These are phyloP conservation scores for Tremella fuciformis DNA, from an alignment of 768 basidiomycete genomes.

Conservation along the genomic window DNA sequence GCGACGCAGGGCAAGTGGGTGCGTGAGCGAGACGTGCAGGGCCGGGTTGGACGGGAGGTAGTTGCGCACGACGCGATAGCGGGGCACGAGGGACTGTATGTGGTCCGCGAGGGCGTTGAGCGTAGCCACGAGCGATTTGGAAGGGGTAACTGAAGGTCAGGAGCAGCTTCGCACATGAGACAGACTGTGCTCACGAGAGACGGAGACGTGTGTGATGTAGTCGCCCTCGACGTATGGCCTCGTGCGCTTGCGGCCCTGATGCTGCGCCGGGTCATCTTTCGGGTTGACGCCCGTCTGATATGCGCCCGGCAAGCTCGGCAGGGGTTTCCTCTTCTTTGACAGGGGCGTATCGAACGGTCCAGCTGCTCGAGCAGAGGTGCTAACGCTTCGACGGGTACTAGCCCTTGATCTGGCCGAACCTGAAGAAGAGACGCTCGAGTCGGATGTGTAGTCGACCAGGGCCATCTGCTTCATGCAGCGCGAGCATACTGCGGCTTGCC, in stretches of 20 bases:
- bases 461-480: no score
- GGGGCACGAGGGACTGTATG: conserved; percentile 49
- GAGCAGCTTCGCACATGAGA: neutral
- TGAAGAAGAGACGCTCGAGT: no score
- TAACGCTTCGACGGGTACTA: no score
- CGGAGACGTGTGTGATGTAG: conserved; percentile 73
- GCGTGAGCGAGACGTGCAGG: conserved; percentile 80
- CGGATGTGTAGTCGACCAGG: no score
- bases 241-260: conserved; percentile 77
- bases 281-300: conserved; percentile 50
- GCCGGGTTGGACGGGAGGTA: conserved; percentile 46
- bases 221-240: conserved; percentile 83
- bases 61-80: neutral
- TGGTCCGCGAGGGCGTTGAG: conserved; percentile 56
- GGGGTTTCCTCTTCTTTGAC: neutral
- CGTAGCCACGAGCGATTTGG: conserved; percentile 54
- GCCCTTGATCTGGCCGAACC: no score
- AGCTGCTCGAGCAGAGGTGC: no score
- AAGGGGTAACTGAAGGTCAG: conserved; percentile 46
- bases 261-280: conserved; percentile 69
- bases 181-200: conserved; percentile 56
- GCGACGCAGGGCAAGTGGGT: conserved; percentile 72
- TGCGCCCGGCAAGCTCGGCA: neutral
- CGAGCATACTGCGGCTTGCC: no score
- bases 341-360: no score